phyloP scores from a whole-genome alignment of 2,329 filamentous ascomycete genomes.

The Penicillium aurantiogriseum region DNA sequence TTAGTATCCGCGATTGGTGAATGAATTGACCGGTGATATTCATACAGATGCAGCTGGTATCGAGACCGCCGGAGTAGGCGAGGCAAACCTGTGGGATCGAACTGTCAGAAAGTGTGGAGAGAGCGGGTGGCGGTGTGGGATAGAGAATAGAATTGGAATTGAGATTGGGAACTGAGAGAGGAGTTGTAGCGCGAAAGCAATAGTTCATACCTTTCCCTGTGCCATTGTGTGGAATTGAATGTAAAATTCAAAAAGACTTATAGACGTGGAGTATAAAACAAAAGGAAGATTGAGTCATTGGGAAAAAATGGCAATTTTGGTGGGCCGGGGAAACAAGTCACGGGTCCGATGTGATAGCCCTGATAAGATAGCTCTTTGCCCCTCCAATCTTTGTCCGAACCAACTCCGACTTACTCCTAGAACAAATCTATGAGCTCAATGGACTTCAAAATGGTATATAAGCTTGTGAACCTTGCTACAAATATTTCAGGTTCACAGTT shows the following conservation, averaged over 20 bases:
- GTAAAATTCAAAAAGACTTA: conserved; percentile 5
- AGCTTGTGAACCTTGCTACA: background rate
- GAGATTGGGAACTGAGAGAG: background rate
- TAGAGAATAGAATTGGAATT: background rate
- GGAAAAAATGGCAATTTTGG: conserved; percentile 23
- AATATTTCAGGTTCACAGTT: background rate
- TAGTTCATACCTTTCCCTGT: conserved; percentile 25
- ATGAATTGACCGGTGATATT: conserved; percentile 23
- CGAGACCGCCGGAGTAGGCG: conserved; percentile 53
- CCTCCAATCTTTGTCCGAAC: conserved; percentile 1
- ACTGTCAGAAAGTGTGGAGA: conserved; percentile 16
- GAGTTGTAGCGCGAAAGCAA: background rate
- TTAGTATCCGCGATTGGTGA: conserved; percentile 20
- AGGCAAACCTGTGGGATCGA: conserved; percentile 33
- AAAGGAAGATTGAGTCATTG: conserved; percentile 24
- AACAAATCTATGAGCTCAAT: background rate
- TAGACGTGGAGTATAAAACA: conserved; percentile 16
- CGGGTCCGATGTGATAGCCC: conserved; percentile 23
- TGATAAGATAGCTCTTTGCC: conserved; percentile 17
- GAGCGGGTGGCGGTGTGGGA: conserved; percentile 18
- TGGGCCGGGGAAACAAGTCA: conserved; percentile 23
- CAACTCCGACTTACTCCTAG: background rate
- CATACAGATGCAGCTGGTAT: conserved; percentile 58
- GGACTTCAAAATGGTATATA: background rate
- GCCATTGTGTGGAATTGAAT: conserved; percentile 24